Evolutionary conservation across 495 filamentous ascomycete species (phyloP).

Genomic region (Pseudotulostoma volvatum): DNA sequence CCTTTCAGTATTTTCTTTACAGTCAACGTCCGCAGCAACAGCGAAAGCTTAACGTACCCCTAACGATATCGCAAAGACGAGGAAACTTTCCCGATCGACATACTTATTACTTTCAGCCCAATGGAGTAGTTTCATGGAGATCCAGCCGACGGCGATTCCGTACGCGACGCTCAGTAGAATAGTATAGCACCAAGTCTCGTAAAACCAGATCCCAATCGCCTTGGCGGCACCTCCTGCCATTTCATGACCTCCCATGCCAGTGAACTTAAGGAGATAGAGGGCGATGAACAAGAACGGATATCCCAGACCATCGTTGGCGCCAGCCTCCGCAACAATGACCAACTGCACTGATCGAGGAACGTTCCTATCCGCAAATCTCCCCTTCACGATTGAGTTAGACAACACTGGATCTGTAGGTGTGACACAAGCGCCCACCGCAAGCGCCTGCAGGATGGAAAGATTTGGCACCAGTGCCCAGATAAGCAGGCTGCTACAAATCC

Average conservation of each 20-base stretch:
- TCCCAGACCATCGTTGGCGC: slow-evolving; percentile 85
- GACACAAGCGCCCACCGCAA: slow-evolving; percentile 68
- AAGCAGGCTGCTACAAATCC: slow-evolving; percentile 63
- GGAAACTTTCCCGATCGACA: slow-evolving; percentile 79
- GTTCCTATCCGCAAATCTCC: slow-evolving; percentile 82
- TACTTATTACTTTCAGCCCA: slow-evolving; percentile 70
- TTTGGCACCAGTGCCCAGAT: slow-evolving; percentile 66
- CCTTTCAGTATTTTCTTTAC: too few relatives aligned
- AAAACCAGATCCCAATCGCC: slow-evolving; percentile 72
- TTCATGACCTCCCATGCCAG: slow-evolving; percentile 38
- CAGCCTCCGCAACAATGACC: slow-evolving; percentile 81
- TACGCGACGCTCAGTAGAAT: slow-evolving; percentile 69
- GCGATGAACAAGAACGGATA: slow-evolving; percentile 82
- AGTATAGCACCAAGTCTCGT: slow-evolving; percentile 72
- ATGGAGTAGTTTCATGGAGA: slow-evolving; percentile 66
- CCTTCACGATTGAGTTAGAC: slow-evolving; percentile 83
- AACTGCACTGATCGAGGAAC: slow-evolving; percentile 66
- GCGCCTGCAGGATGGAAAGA: slow-evolving; percentile 55
- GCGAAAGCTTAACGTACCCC: slow-evolving; percentile 35
- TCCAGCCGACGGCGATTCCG: slow-evolving; percentile 59
- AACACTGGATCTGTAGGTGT: slow-evolving; percentile 87
- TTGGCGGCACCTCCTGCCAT: slow-evolving; percentile 40
- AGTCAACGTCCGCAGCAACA: too few relatives aligned
- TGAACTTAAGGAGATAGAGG: slow-evolving; percentile 69
- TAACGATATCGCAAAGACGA: slow-evolving; percentile 76